Percentiles rank a stretch among this genome's conserved stretches.
Conservation (phyloP, 257 asterid genomes). For the Linderniella brevidens region DNA sequence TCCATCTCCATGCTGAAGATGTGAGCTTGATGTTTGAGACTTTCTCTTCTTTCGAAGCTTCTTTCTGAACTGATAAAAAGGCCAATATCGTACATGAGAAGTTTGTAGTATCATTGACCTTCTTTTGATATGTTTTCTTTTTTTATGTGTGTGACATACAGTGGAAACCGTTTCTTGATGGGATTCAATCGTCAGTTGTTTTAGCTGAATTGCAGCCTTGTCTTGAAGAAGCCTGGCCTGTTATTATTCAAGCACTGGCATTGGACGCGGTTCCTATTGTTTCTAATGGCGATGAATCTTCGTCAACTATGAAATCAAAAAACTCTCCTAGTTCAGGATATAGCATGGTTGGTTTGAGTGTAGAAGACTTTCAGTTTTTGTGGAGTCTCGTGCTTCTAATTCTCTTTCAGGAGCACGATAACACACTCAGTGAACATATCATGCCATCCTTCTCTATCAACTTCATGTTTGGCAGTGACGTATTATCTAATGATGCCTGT, state of each 20-base stretch:
- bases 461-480: constrained; percentile 39
- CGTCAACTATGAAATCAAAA: constrained; percentile 23
- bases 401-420: constrained; percentile 71
- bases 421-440: constrained; percentile 17
- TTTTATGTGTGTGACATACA: constrained; percentile 20
- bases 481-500: constrained; percentile 30
- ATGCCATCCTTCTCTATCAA: constrained; percentile 28
- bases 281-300: constrained; percentile 26
- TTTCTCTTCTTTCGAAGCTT: constrained; percentile 2
- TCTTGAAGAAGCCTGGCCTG: constrained; percentile 96
- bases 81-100: too few species aligned
- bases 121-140: constrained; percentile 12
- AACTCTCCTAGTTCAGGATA: constrained; percentile 52
- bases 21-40: constrained; percentile 46
- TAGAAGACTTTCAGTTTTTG: constrained; percentile 58
- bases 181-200: constrained; percentile 65
- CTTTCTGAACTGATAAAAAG: neutral
- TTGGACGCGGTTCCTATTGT: constrained; percentile 79
- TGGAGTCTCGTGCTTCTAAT: constrained; percentile 77
- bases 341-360: constrained; percentile 67
- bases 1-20: constrained; percentile 41
- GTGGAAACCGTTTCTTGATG: constrained; percentile 98
- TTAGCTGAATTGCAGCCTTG: constrained; percentile 70
- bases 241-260: constrained; percentile 76
- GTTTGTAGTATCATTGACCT: neutral